Evolutionary conservation across 2,329 filamentous ascomycete genomes (phyloP).

Genomic region (Talaromyces sp.): DNA sequence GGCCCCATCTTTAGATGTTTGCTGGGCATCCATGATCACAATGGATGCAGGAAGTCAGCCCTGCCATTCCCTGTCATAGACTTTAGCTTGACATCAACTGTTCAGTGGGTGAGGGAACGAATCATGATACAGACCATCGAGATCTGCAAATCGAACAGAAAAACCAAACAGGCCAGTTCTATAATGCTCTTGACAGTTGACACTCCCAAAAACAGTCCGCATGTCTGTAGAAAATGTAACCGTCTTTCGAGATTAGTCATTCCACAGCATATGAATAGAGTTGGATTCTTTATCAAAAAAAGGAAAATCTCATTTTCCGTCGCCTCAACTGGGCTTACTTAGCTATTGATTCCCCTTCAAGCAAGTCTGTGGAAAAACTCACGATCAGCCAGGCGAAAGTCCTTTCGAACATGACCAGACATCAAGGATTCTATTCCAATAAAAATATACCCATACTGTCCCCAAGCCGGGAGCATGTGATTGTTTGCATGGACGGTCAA

Average conservation of each 20-base stretch:
- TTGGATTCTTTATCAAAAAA: not conserved
- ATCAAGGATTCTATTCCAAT: too few relatives aligned
- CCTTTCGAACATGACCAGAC: not conserved
- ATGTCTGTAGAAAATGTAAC: not conserved
- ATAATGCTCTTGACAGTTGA: not conserved
- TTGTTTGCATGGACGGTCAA: not conserved
- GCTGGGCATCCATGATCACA: too few relatives aligned
- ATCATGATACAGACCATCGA: not conserved
- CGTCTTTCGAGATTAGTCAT: constrained; percentile 2
- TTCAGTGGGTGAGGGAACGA: too few relatives aligned
- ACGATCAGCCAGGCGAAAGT: constrained; percentile 2
- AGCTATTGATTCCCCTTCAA: not conserved
- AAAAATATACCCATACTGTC: not conserved
- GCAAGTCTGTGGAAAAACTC: not conserved
- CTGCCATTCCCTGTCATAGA: too few relatives aligned
- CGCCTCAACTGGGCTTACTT: not conserved
- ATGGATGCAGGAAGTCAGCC: too few relatives aligned
- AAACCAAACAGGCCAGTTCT: not conserved
- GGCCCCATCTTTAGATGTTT: too few relatives aligned
- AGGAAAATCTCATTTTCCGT: constrained; percentile 6
- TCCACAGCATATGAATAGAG: not conserved
- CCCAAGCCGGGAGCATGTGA: constrained; percentile 2
- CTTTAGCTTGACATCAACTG: too few relatives aligned
- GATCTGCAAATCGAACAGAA: not conserved
- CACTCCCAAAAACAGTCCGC: not conserved